Base-by-base conservation (phyloP, 257 asterid genomes). In the Linaria vulgaris region DNA sequence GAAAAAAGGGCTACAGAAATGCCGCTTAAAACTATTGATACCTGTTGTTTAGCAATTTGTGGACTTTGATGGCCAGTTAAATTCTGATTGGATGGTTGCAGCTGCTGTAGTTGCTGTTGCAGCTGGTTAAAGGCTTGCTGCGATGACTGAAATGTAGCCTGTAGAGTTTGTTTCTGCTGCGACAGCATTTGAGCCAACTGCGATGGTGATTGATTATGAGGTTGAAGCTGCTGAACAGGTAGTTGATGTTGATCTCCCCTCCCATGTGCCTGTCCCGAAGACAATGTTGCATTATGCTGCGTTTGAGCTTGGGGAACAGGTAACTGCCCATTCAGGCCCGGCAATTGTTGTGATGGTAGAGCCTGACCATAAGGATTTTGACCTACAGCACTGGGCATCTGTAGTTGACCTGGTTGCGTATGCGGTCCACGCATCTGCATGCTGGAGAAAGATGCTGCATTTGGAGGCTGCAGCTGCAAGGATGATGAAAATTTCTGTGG, bases 131-230 rank as follows among this genome's bases (percentile, higher is more conserved):
- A 74, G 45, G 95, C 78, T 74, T 86, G 92, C 66, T 84, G 95
- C 5, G 96, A 91, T 19, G 96, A 86, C 62, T 91, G 98, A 71
- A 86, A 84, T 41, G 95, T 86, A 41, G 95, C 98, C 82, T 91
- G 96, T 45, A 91, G 85, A 67, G 82, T 81, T 75, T 88, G 95
- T 59, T 87, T 91, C 78, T 91, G 98, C 70, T 91, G 96, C 22
- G 95, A 82, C 72, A 91, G 77, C 95, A 84, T 77, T 76, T 88
- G 98, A 54, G 96, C 98, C 83, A 91, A 74, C 63, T 76, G 94
- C 44, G 95, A 91, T 52, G 90, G 91, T 30, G 96, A 74, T 61
- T 71, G 95, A 70, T 50, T 64, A 22, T 50, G 76, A 69, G 74
- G 74, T 65, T 76, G 94, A 70, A 64, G 68, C 71, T 80, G 92